Percentiles rank a stretch among this genome's conserved stretches.
Conservation (phyloP, 2,329 filamentous ascomycete genomes). For the Paraconiothyrium sp. region DNA sequence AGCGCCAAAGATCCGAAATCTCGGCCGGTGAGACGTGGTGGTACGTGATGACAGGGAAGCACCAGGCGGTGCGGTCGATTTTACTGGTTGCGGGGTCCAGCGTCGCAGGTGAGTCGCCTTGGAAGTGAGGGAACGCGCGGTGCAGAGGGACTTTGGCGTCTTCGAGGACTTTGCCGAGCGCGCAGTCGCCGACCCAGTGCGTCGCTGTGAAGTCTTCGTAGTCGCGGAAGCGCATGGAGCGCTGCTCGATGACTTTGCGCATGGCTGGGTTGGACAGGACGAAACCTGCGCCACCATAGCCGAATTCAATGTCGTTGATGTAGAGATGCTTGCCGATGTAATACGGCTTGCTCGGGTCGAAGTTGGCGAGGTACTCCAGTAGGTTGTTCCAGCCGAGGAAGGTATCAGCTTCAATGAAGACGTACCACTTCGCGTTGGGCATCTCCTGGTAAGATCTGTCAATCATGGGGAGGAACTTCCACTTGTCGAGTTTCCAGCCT, state of each 20-base stretch:
- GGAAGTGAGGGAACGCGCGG: constrained; percentile 56
- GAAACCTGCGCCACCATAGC: constrained; percentile 57
- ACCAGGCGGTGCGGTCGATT: constrained; percentile 54
- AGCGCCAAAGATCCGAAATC: constrained; percentile 51
- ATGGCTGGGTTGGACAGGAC: constrained; percentile 55
- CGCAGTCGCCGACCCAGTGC: constrained; percentile 52
- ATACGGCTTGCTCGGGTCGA: constrained; percentile 51
- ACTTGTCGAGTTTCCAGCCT: constrained; percentile 67
- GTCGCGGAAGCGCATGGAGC: constrained; percentile 38
- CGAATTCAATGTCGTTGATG: constrained; percentile 56
- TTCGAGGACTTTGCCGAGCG: constrained; percentile 49
- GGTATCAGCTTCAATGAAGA: constrained; percentile 52
- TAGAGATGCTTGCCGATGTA: constrained; percentile 57
- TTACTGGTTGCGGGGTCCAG: constrained; percentile 50
- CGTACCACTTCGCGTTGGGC: constrained; percentile 49
- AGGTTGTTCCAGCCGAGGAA: constrained; percentile 51
- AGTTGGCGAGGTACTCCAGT: constrained; percentile 50
- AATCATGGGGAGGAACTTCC: constrained; percentile 67
- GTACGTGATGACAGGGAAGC: constrained; percentile 54
- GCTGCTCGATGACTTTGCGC: constrained; percentile 44
- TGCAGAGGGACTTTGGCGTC: constrained; percentile 48
- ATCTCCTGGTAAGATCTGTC: constrained; percentile 56
- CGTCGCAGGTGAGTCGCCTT: constrained; percentile 55
- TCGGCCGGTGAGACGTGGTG: constrained; percentile 50
- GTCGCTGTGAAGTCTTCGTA: constrained; percentile 50